Evolutionary conservation across 805 yeast genomes (phyloP).

Genomic region (Saccharomycopsis lassenensis): DNA sequence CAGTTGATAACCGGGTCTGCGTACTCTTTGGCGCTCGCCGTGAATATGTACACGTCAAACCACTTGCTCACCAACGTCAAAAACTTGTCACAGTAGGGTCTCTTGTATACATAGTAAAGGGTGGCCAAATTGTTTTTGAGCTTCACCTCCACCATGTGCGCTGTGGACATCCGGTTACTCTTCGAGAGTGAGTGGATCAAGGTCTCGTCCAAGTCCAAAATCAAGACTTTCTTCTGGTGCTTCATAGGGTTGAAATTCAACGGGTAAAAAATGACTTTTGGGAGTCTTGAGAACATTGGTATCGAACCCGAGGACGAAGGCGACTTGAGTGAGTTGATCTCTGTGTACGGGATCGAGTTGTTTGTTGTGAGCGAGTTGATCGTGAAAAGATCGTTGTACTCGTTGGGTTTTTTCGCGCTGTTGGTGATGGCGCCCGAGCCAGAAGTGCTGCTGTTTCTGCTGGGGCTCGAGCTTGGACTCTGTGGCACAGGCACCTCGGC

Average conservation of each 20-base stretch:
- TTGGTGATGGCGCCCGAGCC: conserved; percentile 8
- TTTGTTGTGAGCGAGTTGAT: conserved; percentile 14
- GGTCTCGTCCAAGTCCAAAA: conserved; percentile 89
- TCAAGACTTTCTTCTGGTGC: conserved; percentile 53
- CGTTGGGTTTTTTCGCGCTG: conserved; percentile 21
- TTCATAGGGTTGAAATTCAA: conserved; percentile 29
- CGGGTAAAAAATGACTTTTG: conserved; percentile 31
- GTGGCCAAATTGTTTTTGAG: conserved; percentile 60
- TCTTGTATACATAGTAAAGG: conserved; percentile 77
- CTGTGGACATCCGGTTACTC: conserved; percentile 32
- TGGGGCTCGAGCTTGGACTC: too few relatives aligned
- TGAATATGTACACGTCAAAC: conserved; percentile 85
- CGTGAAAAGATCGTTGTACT: conserved; percentile 16
- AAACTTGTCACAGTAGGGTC: conserved; percentile 87
- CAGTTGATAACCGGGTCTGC: conserved; percentile 96
- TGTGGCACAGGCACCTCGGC: conserved; percentile 16
- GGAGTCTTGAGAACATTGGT: conserved; percentile 26
- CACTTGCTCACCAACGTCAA: conserved; percentile 68
- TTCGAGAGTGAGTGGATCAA: conserved; percentile 83
- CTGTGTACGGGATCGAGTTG: conserved; percentile 2
- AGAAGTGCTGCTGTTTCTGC: conserved; percentile 3
- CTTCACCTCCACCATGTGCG: conserved; percentile 74
- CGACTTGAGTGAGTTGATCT: conserved; percentile 12
- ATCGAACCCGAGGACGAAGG: conserved; percentile 19
- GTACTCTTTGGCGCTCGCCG: conserved; percentile 89